A percentile compares a stretch with the other conserved stretches of the same genome.
phyloP scores from a whole-genome alignment of 257 asterid species.

The Ehretia macrophylla region DNA sequence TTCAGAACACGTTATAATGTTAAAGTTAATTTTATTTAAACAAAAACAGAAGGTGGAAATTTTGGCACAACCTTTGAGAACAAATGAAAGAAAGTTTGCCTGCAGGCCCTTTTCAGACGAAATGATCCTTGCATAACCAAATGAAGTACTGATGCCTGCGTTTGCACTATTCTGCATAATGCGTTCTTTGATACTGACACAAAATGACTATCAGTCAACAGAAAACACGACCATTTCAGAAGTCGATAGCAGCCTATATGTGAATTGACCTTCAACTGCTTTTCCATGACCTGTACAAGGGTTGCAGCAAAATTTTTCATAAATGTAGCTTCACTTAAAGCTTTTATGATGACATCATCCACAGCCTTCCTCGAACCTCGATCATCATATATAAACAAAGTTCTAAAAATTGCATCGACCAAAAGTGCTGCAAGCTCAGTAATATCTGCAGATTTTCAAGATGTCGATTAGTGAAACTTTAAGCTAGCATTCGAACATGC shows the following conservation, averaged over 20 bases:
- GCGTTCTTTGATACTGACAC: conserved; percentile 71
- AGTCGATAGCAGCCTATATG: conserved; percentile 64
- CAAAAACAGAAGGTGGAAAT: conserved; percentile 11
- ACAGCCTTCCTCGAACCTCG: conserved; percentile 77
- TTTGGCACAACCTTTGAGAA: conserved; percentile 60
- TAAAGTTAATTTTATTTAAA: conserved; percentile 2
- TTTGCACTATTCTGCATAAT: conserved; percentile 68
- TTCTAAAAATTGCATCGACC: conserved; percentile 76
- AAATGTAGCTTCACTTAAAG: conserved; percentile 48
- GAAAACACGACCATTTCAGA: conserved; percentile 82
- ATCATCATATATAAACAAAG: conserved; percentile 66
- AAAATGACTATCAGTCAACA: conserved; percentile 68
- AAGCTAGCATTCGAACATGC: background rate
- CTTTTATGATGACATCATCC: conserved; percentile 67
- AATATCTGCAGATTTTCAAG: conserved; percentile 52
- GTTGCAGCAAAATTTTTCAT: conserved; percentile 83
- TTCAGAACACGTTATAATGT: conserved; percentile 9
- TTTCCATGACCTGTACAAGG: conserved; percentile 94
- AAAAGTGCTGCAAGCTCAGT: conserved; percentile 59
- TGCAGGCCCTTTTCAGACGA: conserved; percentile 67
- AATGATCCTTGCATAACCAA: conserved; percentile 68
- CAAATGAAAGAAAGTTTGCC: conserved; percentile 45
- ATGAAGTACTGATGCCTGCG: conserved; percentile 69
- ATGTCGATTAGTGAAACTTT: conserved; percentile 19
- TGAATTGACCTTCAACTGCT: conserved; percentile 67